A percentile compares a stretch with the other conserved stretches of the same genome.
Evolutionary conservation across 2,329 filamentous ascomycete genomes (phyloP).

Genomic region (Magnaporthiopsis incrustans): DNA sequence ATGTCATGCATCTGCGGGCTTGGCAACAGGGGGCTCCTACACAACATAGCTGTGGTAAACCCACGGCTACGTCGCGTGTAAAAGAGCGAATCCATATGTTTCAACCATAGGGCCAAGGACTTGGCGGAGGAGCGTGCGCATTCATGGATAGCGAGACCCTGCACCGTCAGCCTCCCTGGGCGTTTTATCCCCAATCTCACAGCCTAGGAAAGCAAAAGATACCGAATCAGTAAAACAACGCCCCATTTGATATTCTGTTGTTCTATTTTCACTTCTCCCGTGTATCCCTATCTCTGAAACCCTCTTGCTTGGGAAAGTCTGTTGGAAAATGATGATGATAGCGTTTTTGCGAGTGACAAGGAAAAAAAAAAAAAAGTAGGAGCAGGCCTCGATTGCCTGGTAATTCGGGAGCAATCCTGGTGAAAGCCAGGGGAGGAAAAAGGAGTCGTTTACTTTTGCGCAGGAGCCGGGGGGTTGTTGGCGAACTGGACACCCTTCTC

Average conservation of each 20-base stretch:
- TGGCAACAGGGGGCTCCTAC: neutral
- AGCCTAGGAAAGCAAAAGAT: neutral
- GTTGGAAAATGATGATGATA: neutral
- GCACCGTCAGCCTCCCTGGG: neutral
- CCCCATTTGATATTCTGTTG: neutral
- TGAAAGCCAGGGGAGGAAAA: conserved; percentile 12
- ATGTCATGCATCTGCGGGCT: neutral
- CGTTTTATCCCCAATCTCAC: neutral
- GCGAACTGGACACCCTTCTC: conserved; percentile 87
- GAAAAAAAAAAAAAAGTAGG: neutral
- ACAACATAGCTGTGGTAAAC: neutral
- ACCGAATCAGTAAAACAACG: conserved; percentile 1
- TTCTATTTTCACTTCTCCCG: neutral
- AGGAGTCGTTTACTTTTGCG: conserved; percentile 64
- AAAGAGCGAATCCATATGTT: too few species aligned
- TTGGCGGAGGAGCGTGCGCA: neutral
- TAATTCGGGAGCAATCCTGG: neutral
- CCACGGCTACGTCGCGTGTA: neutral
- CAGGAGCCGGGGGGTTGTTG: conserved; percentile 55
- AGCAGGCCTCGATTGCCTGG: neutral
- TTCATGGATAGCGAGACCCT: neutral
- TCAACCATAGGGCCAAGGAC: too few species aligned
- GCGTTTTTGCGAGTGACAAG: neutral
- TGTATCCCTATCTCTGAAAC: neutral
- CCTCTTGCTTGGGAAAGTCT: neutral